phyloP scores from a whole-genome alignment of 257 asterid species.

The Penstemon barbatus region DNA sequence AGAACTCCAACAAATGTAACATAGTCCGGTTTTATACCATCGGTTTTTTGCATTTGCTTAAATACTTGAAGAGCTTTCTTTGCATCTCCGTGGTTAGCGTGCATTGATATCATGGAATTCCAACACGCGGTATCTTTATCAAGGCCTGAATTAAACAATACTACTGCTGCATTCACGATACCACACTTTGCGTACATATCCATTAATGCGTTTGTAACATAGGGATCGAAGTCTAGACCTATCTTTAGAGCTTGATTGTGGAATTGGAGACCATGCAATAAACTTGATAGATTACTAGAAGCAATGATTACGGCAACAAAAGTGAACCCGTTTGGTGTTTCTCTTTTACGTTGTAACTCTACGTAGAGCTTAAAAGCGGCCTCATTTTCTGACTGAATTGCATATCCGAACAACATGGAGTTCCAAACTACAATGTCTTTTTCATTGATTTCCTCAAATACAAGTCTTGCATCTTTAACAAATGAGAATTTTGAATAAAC shows the following conservation, averaged over 20 bases:
- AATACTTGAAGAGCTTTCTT: conserved; percentile 39
- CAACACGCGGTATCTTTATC: conserved; percentile 42
- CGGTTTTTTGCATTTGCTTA: conserved; percentile 35
- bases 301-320: conserved; percentile 40
- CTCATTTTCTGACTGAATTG: conserved; percentile 36
- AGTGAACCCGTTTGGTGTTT: conserved; percentile 37
- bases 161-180: conserved; percentile 29
- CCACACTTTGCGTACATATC: conserved; percentile 61
- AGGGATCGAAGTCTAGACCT: conserved; percentile 40
- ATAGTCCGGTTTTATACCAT: conserved; percentile 38
- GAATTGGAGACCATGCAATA: conserved; percentile 40
- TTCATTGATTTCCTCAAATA: conserved; percentile 40
- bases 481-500: conserved; percentile 39
- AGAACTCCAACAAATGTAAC: conserved; percentile 46
- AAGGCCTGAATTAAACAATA: not conserved
- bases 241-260: conserved; percentile 40
- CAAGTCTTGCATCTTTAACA: conserved; percentile 35
- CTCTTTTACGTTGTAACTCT: conserved; percentile 24
- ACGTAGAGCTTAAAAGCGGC: conserved; percentile 40
- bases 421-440: conserved; percentile 54
- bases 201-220: conserved; percentile 40
- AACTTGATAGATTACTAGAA: conserved; percentile 38
- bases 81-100: conserved; percentile 52
- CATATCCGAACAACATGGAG: conserved; percentile 45
- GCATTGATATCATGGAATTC: conserved; percentile 49